Conservation (phyloP, 1,284 basidiomycete genomes). For the Sporisorium sorghi region DNA sequence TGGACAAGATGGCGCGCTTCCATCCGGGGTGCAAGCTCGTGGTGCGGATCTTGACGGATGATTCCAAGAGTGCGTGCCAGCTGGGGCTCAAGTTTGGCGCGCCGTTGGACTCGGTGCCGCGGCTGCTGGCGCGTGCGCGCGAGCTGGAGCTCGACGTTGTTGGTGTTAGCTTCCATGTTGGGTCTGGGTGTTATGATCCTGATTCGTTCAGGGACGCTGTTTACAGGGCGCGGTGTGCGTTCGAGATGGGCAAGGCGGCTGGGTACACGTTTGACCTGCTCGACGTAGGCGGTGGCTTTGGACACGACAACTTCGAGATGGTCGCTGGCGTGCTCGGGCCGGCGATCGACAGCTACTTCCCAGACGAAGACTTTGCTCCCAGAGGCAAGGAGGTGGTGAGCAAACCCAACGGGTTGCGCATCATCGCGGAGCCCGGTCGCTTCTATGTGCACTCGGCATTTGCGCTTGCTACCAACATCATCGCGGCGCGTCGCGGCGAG, state of each 20-base stretch:
- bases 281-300: constrained; percentile 96
- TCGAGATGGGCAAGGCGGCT: constrained; percentile 84
- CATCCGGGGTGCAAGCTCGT: constrained; percentile 88
- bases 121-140: constrained; percentile 81
- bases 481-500: constrained; percentile 76
- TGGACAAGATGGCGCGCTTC: constrained; percentile 90
- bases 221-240: constrained; percentile 82
- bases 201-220: constrained; percentile 90
- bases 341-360: constrained; percentile 86
- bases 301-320: constrained; percentile 85
- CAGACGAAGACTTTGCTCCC: constrained; percentile 72
- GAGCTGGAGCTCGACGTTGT: constrained; percentile 87
- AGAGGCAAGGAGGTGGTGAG: constrained; percentile 58
- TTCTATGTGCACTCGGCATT: constrained; percentile 95
- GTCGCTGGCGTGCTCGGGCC: constrained; percentile 80
- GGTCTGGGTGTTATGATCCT: constrained; percentile 94
- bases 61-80: constrained; percentile 91
- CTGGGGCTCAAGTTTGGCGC: constrained; percentile 98
- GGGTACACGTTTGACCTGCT: constrained; percentile 87
- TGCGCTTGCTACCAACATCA: constrained; percentile 90
- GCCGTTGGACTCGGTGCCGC: constrained; percentile 82
- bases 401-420: constrained; percentile 76
- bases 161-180: constrained; percentile 98
- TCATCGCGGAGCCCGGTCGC: constrained; percentile 96
- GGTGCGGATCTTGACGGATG: constrained; percentile 94